Evolutionary conservation across 1,284 basidiomycete species (phyloP), one percentile per base, ranked within the genome.

Genomic region (Thecaphora thlaspeos): DNA sequence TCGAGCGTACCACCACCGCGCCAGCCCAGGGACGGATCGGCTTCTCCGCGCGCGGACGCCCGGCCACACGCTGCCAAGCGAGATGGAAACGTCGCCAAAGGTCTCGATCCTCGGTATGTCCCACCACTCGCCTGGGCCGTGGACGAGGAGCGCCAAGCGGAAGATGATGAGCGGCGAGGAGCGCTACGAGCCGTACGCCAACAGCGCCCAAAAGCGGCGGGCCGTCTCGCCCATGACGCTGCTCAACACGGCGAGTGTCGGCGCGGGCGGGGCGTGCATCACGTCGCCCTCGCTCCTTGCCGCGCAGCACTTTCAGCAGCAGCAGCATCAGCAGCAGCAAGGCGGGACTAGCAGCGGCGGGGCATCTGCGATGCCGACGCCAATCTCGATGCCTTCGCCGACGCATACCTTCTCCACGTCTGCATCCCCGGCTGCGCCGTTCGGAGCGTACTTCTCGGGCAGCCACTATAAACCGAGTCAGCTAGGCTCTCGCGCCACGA

Each of bases 141-240:
- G 42, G 41, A 7, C 36, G 14, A 7, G 36, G 8, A 17, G 8
- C 18, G 44, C 56, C 5, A 66, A 66, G 45, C 46, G 64, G 14
- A 70, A 67, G 43, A 62, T 61, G 32, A 48, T 53, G 48, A 17
- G 32, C 10, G 61, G 55, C 0, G 55, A 67, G 10, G 67, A 70
- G 15, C 28, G 67, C 4, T 70, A 61, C 46, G 67, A 63, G 21
- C 67, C 67, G n/a, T 52, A 52, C 36, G 50, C 50, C n/a, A 46
- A 34, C 9, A 39, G 34, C 14, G 50, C 44, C 1, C 61, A 64
- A 47, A 70, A 70, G 51, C 56, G 67, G 19, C 46, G 67, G 5
- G 67, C 67, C 4, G 67, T 70, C 0, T 62, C 59, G n/a, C 67
- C 67, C 8, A 61, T 63, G 58, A 62, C 48, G 9, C 49, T 60